Evolutionary conservation across 768 basidiomycete genomes (phyloP), one percentile per base, ranked within the genome.

Genomic region (Pulveroboletus frians): DNA sequence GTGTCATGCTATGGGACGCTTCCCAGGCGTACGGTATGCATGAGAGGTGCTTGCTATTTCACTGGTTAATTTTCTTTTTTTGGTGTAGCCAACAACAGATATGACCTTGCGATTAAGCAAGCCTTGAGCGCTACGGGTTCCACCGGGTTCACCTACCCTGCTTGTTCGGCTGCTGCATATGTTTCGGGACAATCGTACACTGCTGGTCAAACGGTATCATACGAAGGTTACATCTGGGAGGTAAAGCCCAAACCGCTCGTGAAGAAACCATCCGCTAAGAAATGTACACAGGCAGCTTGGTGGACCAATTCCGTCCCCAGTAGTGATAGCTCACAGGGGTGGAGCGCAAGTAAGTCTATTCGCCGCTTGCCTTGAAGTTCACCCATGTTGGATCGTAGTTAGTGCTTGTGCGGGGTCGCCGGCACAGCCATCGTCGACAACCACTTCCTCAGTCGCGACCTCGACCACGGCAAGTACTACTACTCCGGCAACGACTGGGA

Each of bases 131-230:
- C 78, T 13, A 79, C 83, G 31, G 83, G 84, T 40, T 81, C 82
- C n/a, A 80, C 79, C 15, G 82, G 83, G 8, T 86, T 85, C 64
- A 78, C 77, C 3, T 85, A 73, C 65, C 81, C 83, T 14, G 54
- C 76, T 43, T 86, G 83, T 60, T 72, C 76, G 35, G 79, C 82
- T 9, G 70, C 79, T 15, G 73, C 79, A 0, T 85, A 67, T 57
- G 68, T 70, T 43, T 60, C 76, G 9, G 78, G 79, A 15, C 71
- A 62, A 8, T 69, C 60, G 47, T 84, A 86, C 62, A 56, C 72
- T 5, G 81, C 71, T 4, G 78, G 78, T 23, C 67, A 73, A 2
- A 59, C 72, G 52, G 83, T 80, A 13, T 74, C 81, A 11, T 85
- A 74, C 57, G 60, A 69, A 38, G 81, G 83, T 23, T 82, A 84